Conservation (phyloP, 1,139 yeast species). For the Kurtzmaniella quercitrusa region DNA sequence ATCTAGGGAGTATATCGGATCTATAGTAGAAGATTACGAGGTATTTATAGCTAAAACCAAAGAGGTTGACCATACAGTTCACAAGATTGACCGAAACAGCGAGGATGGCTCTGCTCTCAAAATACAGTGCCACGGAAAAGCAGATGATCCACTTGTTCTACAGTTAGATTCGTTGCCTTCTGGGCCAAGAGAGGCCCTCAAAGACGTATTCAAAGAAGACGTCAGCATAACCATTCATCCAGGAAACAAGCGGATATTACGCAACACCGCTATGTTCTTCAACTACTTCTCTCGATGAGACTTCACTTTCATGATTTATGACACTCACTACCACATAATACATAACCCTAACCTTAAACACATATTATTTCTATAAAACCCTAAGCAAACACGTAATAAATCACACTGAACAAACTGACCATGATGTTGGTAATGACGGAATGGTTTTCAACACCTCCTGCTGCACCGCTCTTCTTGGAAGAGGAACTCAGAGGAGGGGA, state of each 20-base stretch:
- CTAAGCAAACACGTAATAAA: conserved; percentile 2
- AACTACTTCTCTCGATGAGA: neutral
- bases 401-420: conserved; percentile 1
- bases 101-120: neutral
- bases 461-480: conserved; percentile 22
- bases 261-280: neutral
- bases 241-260: neutral
- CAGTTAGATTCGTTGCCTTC: neutral
- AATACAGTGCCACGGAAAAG: neutral
- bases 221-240: neutral
- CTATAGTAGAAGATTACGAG: neutral
- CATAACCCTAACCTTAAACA: neutral
- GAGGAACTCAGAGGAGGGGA: conserved; percentile 16
- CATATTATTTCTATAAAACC: neutral
- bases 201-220: neutral
- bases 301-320: neutral
- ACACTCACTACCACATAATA: neutral
- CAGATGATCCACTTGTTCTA: neutral
- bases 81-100: neutral
- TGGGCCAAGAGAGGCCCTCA: neutral
- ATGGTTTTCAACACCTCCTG: neutral
- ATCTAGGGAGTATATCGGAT: neutral
- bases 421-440: conserved; percentile 1
- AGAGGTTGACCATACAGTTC: too few species aligned
- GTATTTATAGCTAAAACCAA: too few species aligned